Conservation (phyloP, 495 filamentous ascomycete genomes). For the Ascobolus immersus region DNA sequence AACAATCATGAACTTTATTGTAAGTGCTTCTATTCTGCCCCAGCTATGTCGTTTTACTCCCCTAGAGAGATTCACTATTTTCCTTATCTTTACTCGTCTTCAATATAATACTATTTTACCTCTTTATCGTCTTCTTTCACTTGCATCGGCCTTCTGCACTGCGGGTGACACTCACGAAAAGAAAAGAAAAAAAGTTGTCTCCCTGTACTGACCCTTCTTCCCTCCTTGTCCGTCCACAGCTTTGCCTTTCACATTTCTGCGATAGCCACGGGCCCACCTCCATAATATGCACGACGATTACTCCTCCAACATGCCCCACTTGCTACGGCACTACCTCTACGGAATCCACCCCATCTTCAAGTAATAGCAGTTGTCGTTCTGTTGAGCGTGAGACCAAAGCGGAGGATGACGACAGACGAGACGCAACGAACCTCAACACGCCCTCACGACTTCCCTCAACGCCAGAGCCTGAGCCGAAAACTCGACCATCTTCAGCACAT, state of each 20-base stretch:
- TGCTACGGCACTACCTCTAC: slow-evolving; percentile 27
- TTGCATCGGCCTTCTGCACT: no score
- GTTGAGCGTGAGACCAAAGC: slow-evolving; percentile 15
- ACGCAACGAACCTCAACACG: slow-evolving; percentile 14
- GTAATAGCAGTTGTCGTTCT: slow-evolving; percentile 13
- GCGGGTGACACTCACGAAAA: no score
- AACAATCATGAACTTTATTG: slow-evolving; percentile 18
- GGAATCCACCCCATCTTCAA: slow-evolving; percentile 12
- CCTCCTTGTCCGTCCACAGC: slow-evolving; percentile 22
- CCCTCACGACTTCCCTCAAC: slow-evolving; percentile 11
- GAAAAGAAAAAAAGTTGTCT: no score
- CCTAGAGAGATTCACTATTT: no score
- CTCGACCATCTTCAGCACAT: neutral
- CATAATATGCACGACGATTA: slow-evolving; percentile 77
- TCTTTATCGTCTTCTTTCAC: neutral
- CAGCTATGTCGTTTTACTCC: no score
- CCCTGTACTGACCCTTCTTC: no score
- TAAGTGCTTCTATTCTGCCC: slow-evolving; percentile 12
- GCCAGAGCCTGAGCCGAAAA: neutral
- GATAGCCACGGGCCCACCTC: slow-evolving; percentile 87
- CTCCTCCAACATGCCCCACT: slow-evolving; percentile 48
- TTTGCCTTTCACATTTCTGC: slow-evolving; percentile 90
- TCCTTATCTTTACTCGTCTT: no score
- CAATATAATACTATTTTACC: neutral
- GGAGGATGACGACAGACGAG: slow-evolving; percentile 20